Evolutionary conservation across 2,329 filamentous ascomycete species (phyloP).

Genomic region (Tricladium varicosporioides): DNA sequence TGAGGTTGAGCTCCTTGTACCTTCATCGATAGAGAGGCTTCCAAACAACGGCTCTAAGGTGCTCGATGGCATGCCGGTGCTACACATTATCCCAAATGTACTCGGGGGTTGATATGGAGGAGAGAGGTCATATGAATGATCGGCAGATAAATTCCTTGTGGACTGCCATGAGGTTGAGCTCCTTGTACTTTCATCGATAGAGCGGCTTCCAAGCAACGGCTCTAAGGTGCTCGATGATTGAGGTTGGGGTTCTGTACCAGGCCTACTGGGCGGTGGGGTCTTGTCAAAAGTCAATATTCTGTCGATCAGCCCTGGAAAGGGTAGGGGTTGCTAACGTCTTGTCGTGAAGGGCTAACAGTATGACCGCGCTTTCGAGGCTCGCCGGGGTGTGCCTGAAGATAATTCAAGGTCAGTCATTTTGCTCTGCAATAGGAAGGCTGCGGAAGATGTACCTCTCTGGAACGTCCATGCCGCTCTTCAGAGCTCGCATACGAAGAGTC

Average conservation of each 20-base stretch:
- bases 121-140: no score
- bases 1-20: no score
- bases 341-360: not conserved
- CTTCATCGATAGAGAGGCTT: no score
- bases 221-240: no score
- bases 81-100: no score
- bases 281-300: not conserved
- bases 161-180: no score
- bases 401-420: not conserved
- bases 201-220: no score
- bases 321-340: not conserved
- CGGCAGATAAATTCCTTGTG: no score
- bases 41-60: no score
- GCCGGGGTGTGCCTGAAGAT: not conserved
- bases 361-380: not conserved
- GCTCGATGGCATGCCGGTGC: no score
- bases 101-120: no score
- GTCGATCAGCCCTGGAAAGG: not conserved
- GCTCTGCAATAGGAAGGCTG: not conserved
- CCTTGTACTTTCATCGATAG: no score
- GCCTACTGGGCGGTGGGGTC: not conserved
- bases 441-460: not conserved
- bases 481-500: not conserved
- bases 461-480: not conserved
- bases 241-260: not conserved